Base-by-base conservation (phyloP, 495 filamentous ascomycete species). In the Immersiella caudata region DNA sequence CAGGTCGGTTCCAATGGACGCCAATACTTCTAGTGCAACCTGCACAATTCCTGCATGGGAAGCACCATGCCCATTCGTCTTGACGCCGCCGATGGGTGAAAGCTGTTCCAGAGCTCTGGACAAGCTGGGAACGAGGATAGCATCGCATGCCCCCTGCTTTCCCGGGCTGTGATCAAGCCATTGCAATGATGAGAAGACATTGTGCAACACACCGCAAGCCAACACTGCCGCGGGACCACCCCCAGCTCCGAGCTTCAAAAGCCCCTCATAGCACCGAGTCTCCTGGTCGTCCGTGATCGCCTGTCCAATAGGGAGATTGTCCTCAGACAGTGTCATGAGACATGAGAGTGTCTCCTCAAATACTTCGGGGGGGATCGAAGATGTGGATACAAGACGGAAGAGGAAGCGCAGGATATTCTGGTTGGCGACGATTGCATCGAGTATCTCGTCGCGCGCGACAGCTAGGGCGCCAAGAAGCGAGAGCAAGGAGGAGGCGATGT, bases 1-100 rank as follows among this genome's bases (percentile, higher is more conserved):
- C 22, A 87, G 74, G 26, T 78, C 77, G 1, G 86, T 86, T 25
- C 85, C 85, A 65, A 89, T 87, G 7, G 87, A 87, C 9, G 85
- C 85, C 0, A 87, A 66, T 9, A 86, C 81, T 68, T 88, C 86
- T 1, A 89, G 71, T 18, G 82, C 84, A 18, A 83, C 64, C 68
- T 84, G 78, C 36, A 84, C 62, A 22, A 82, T 74, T 49, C 83
- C 73, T 21, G 70, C 67, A 7, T 77, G 63, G 68, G 70, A 64
- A 18, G 61, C 70, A 35, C 64, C 56, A 33, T 72, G 33, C 24
- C 76, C 78, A 24, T 80, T 79, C 26, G 69, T 55, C 66, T 66
- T 68, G n/a, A n/a, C n/a, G 2, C 25, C 56, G 8, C 61, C 70
- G 6, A 66, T 68, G 0, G 76, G 68, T 11, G 67, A 67, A 14